Evolutionary conservation across 371 early-diverging fungal genomes (phyloP), one percentile per base, ranked within the genome.

Genomic region (Zopfochytrium polystomum): DNA sequence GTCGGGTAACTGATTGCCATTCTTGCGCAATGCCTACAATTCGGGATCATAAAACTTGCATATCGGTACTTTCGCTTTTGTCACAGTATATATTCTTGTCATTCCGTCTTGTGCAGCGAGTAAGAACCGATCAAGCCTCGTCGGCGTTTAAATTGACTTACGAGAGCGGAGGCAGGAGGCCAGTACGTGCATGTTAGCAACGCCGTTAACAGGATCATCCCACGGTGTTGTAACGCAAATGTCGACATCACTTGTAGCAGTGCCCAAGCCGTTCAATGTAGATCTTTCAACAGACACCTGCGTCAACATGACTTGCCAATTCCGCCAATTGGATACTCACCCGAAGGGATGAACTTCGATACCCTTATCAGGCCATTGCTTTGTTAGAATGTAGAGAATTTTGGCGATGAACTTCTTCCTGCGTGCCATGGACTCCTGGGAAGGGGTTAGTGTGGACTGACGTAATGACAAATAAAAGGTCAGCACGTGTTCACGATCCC

Each of bases 1-100:
- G n/a, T n/a, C n/a, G n/a, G 30, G 29, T 42, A 9, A 38, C 18
- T 22, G 23, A 3, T 15, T 38, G 29, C 26, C 46, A 25, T 3
- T 2, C n/a, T 11, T 11, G 7, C 18, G 11, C 38, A 38, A 7
- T 38, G 62, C 73, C 66, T 46, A 75, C 70, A 35, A 74, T 58
- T 74, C 67, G 0, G 85, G 85, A 45, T 88, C 87, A 52, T 65
- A 72, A 52, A 86, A 85, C 64, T 84, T 87, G 72, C 82, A 84
- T 20, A 87, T 85, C 0, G 86, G 86, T 0, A 87, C 86, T 45
- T 66, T 77, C 0, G 86, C 78, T 25, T 69, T 70, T 13, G 70
- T 59, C 2, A 77, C 70, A 6, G 77, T 74, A 51, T 55, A 70
- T 7, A 77, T 62, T 23, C 66, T 55, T 3, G 49, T 58, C 73